These are phyloP conservation scores for Rhodotorula sphaerocarpa DNA, from an alignment of 768 basidiomycete genomes.

Conservation along the genomic window DNA sequence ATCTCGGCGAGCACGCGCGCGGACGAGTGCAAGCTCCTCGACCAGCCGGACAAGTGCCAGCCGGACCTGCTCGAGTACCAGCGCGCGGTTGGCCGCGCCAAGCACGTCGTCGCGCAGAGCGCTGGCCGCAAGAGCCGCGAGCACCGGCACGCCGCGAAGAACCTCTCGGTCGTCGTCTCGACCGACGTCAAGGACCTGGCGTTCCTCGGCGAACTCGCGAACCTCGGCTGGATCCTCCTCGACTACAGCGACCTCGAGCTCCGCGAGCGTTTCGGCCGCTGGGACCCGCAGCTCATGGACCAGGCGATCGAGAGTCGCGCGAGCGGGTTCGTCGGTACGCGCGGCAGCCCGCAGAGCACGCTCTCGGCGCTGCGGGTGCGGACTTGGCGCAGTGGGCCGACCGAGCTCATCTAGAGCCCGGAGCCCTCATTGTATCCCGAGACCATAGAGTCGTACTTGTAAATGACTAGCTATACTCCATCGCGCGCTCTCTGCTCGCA, in stretches of 20 bases:
- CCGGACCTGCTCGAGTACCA: constrained; percentile 14
- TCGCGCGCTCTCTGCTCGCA: too few species aligned
- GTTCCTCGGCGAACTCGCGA: constrained; percentile 30
- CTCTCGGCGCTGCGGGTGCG: constrained; percentile 23
- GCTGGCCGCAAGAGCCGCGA: constrained; percentile 24
- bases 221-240: constrained; percentile 30
- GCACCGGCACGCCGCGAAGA: constrained; percentile 24
- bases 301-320: constrained; percentile 21
- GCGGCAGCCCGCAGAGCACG: constrained; percentile 26
- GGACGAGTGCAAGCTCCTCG: constrained; percentile 24
- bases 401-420: constrained; percentile 9
- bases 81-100: constrained; percentile 24
- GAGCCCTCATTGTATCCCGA: too few species aligned
- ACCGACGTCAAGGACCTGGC: constrained; percentile 32
- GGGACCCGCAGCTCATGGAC: constrained; percentile 18
- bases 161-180: constrained; percentile 29
- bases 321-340: constrained; percentile 27
- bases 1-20: constrained; percentile 19
- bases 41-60: constrained; percentile 20
- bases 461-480: too few species aligned
- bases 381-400: constrained; percentile 27
- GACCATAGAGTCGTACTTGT: too few species aligned
- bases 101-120: constrained; percentile 19
- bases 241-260: constrained; percentile 31
- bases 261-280: constrained; percentile 23